Evolutionary conservation across 352 stramenopile species (phyloP).

Genomic region (Discostella stelligera): DNA sequence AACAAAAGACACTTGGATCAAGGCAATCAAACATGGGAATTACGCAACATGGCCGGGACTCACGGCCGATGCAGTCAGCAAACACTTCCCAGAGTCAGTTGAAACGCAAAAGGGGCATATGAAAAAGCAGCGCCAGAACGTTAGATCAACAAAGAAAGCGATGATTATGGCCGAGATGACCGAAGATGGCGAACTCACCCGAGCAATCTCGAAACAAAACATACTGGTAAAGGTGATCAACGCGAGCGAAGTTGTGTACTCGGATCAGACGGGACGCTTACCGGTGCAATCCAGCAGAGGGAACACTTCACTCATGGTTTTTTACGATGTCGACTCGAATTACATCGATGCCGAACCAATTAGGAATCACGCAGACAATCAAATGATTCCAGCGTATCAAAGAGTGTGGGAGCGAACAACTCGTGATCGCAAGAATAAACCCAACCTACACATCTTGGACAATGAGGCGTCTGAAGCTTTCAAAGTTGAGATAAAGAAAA

Average conservation of each 20-base stretch:
- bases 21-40: constrained; percentile 13
- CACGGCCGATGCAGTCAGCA: constrained; percentile 9
- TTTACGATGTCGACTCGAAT: constrained; percentile 56
- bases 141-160: constrained; percentile 25
- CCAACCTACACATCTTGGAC: constrained; percentile 25
- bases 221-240: too few relatives aligned
- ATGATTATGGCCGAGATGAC: background rate
- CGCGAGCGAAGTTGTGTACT: too few relatives aligned
- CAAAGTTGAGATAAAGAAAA: background rate
- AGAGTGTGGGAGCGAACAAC: constrained; percentile 8
- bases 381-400: constrained; percentile 28
- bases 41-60: constrained; percentile 27
- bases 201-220: too few relatives aligned
- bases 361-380: constrained; percentile 12
- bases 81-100: constrained; percentile 28
- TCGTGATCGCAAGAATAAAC: constrained; percentile 16
- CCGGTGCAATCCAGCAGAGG: too few relatives aligned
- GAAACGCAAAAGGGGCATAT: constrained; percentile 42
- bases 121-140: constrained; percentile 4
- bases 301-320: too few relatives aligned
- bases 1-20: constrained; percentile 19
- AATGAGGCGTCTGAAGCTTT: constrained; percentile 18
- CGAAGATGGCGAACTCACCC: background rate
- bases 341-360: constrained; percentile 46
- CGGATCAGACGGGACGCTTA: too few relatives aligned